Percentiles rank a stretch among this genome's conserved stretches.
Evolutionary conservation across 78 protist genomes (phyloP).

Genomic region (Anaeramoeba ignava): DNA sequence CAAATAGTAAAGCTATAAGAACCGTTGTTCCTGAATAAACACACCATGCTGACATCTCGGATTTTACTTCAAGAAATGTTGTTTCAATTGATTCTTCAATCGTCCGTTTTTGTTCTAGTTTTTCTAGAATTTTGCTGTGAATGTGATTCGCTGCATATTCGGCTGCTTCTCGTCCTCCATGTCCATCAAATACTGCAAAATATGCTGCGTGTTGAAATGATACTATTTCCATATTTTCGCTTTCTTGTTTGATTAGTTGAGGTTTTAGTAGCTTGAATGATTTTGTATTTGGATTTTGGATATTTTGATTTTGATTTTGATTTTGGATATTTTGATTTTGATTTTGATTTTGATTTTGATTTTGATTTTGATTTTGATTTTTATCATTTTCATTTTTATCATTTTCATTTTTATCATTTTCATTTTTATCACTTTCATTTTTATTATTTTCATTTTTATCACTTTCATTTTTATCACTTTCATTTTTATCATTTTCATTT

Average conservation of each 20-base stretch:
- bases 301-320: neutral
- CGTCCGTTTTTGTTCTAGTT: neutral
- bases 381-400: too few relatives aligned
- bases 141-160: neutral
- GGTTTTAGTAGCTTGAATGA: too few relatives aligned
- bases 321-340: neutral
- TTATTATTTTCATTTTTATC: too few relatives aligned
- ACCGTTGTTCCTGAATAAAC: constrained; percentile 61
- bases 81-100: constrained; percentile 8
- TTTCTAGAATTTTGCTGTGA: neutral
- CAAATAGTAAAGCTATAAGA: constrained; percentile 28
- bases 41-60: constrained; percentile 21
- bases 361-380: neutral
- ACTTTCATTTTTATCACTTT: too few relatives aligned
- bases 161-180: neutral
- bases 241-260: too few relatives aligned
- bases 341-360: neutral
- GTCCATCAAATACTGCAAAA: neutral
- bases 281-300: too few relatives aligned
- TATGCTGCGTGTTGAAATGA: neutral
- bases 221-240: neutral
- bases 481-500: too few relatives aligned
- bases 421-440: too few relatives aligned
- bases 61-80: constrained; percentile 10
- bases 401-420: too few relatives aligned